These are phyloP conservation scores for Pythium grandisporangium DNA, from an alignment of 352 stramenopile genomes.

Conservation along the genomic window DNA sequence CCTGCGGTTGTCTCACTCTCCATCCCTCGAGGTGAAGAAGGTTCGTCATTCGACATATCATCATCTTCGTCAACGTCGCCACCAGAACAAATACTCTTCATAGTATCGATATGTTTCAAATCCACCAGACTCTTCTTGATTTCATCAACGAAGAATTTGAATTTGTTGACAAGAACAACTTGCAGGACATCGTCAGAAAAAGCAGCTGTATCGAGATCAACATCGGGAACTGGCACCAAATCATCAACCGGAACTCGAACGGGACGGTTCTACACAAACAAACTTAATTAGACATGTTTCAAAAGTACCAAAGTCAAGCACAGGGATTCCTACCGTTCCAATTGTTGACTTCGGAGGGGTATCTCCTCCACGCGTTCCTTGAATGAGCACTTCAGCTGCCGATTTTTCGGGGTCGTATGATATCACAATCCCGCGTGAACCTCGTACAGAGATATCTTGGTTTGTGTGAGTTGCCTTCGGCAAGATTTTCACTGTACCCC, in stretches of 20 bases:
- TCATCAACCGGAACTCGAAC: slow-evolving; percentile 81
- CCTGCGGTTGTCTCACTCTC: slow-evolving; percentile 54
- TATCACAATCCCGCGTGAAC: slow-evolving; percentile 64
- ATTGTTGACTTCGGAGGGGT: slow-evolving; percentile 4
- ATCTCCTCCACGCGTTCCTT: slow-evolving; percentile 32
- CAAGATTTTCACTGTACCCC: slow-evolving; percentile 78
- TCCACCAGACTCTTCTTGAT: slow-evolving; percentile 65
- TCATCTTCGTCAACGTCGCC: slow-evolving; percentile 74
- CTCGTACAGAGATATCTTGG: slow-evolving; percentile 71
- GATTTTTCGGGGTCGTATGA: slow-evolving; percentile 77
- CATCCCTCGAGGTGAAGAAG: slow-evolving; percentile 55
- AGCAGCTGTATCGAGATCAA: slow-evolving; percentile 52
- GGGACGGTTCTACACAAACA: slow-evolving; percentile 38
- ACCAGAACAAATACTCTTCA: slow-evolving; percentile 23
- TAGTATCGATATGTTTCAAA: slow-evolving; percentile 32
- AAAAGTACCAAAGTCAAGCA: no score
- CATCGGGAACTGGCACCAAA: slow-evolving; percentile 61
- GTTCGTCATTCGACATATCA: slow-evolving; percentile 84
- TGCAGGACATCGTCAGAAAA: slow-evolving; percentile 68
- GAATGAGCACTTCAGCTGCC: slow-evolving; percentile 68
- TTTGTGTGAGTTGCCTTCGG: slow-evolving; percentile 52
- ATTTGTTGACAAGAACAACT: slow-evolving; percentile 56
- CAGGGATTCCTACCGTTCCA: slow-evolving; percentile 20
- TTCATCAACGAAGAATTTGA: slow-evolving; percentile 70
- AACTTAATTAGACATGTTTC: no score